A percentile compares a stretch with the other conserved stretches of the same genome.
Evolutionary conservation across 1,139 yeast species (phyloP).

Genomic region (Blastobotrys raffinosifermentans): DNA sequence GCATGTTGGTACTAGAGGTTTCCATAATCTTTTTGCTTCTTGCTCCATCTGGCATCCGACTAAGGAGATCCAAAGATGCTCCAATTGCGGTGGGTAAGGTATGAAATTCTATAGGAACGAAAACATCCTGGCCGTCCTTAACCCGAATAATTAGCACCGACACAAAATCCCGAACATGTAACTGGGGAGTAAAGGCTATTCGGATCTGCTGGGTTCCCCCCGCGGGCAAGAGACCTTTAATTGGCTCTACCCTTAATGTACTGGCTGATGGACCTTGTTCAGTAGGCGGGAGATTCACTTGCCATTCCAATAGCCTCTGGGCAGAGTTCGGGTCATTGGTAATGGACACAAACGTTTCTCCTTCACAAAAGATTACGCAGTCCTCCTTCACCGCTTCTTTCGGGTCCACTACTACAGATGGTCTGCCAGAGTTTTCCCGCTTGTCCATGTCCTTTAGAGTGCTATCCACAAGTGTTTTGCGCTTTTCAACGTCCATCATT

Average conservation of each 20-base stretch:
- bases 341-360: slow-evolving; percentile 8
- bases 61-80: slow-evolving; percentile 25
- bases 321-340: not conserved
- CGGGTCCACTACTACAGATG: slow-evolving; percentile 33
- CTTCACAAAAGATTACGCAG: slow-evolving; percentile 4
- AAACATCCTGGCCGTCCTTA: slow-evolving; percentile 31
- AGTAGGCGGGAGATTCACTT: slow-evolving; percentile 8
- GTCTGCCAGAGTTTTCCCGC: slow-evolving; percentile 40
- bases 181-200: slow-evolving; percentile 15
- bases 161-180: slow-evolving; percentile 14
- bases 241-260: slow-evolving; percentile 18
- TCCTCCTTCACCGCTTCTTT: slow-evolving; percentile 15
- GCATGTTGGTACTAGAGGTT: slow-evolving; percentile 23
- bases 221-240: slow-evolving; percentile 23
- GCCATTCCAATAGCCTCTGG: slow-evolving; percentile 17
- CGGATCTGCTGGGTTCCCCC: slow-evolving; percentile 24
- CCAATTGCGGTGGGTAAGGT: slow-evolving; percentile 32
- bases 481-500: slow-evolving; percentile 41
- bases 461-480: slow-evolving; percentile 33
- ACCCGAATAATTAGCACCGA: slow-evolving; percentile 29
- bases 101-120: slow-evolving; percentile 28
- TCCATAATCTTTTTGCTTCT: slow-evolving; percentile 20
- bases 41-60: slow-evolving; percentile 28
- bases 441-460: slow-evolving; percentile 38
- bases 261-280: slow-evolving; percentile 9